These are phyloP conservation scores for Amanita molliuscula DNA, from an alignment of 768 basidiomycete species.

Conservation along the genomic window DNA sequence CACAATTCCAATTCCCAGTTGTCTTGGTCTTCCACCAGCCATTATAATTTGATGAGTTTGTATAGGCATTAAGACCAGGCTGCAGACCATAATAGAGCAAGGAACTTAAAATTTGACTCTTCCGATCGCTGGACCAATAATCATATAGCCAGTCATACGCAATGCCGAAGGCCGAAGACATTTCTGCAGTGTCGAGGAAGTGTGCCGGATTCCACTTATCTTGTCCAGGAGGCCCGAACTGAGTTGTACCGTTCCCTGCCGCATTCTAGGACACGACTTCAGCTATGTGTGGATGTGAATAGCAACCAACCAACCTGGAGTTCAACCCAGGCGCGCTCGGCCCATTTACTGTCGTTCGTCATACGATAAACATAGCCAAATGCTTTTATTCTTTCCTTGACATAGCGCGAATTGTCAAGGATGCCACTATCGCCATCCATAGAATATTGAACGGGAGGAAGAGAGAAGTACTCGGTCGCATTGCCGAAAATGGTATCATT, in stretches of 20 bases:
- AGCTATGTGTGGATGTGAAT: not conserved
- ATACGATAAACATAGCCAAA: conserved; percentile 85
- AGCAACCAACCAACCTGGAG: conserved; percentile 46
- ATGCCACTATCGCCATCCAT: conserved; percentile 85
- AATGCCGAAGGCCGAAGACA: conserved; percentile 80
- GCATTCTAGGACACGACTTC: conserved; percentile 42
- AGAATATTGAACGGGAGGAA: conserved; percentile 58
- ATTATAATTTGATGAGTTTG: conserved; percentile 21
- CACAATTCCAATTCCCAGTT: conserved; percentile 97
- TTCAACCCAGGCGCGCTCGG: conserved; percentile 77
- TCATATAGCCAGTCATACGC: conserved; percentile 97
- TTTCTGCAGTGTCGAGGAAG: conserved; percentile 91
- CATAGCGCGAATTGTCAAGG: conserved; percentile 78
- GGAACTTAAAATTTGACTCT: conserved; percentile 51
- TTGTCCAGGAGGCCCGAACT: conserved; percentile 50
- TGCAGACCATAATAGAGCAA: conserved; percentile 73
- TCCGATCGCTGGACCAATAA: conserved; percentile 67
- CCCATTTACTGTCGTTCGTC: conserved; percentile 89
- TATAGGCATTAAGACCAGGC: conserved; percentile 49
- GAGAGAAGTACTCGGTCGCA: conserved; percentile 61
- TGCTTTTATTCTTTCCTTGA: conserved; percentile 89
- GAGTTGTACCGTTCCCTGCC: conserved; percentile 52
- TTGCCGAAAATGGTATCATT: conserved; percentile 87
- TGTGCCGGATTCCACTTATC: conserved; percentile 81
- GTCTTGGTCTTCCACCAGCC: conserved; percentile 76